phyloP scores from a whole-genome alignment of 2,329 filamentous ascomycete genomes.

The Fusarium sp. region DNA sequence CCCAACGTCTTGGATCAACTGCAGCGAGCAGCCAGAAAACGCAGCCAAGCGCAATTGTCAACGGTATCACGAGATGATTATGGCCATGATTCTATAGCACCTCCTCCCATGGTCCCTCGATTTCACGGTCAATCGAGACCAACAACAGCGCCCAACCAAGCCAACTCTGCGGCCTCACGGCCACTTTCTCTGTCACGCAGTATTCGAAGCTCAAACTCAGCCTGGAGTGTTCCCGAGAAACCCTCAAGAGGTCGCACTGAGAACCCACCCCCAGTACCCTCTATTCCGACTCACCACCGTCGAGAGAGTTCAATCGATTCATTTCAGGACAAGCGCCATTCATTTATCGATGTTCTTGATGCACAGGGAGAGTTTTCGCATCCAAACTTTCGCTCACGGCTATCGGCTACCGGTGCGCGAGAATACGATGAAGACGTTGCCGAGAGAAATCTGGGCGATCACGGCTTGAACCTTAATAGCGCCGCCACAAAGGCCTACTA shows the following conservation, averaged over 20 bases:
- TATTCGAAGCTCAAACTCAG: constrained; percentile 35
- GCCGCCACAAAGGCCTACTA: constrained; percentile 53
- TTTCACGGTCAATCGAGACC: constrained; percentile 33
- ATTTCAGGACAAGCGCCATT: constrained; percentile 15
- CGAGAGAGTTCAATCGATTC: constrained; percentile 38
- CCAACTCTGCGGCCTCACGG: constrained; percentile 9
- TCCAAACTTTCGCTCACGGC: constrained; percentile 59
- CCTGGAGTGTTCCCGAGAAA: constrained; percentile 28
- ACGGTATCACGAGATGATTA: constrained; percentile 4
- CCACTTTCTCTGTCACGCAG: constrained; percentile 35
- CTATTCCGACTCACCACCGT: constrained; percentile 37
- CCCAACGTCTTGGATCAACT: constrained; percentile 43
- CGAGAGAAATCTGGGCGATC: constrained; percentile 65
- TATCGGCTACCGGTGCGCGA: constrained; percentile 62
- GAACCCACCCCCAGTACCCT: constrained; percentile 37
- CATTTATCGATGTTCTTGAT: constrained; percentile 65
- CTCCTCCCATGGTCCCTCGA: constrained; percentile 33
- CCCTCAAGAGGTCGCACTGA: constrained; percentile 22
- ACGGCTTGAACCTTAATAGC: constrained; percentile 49
- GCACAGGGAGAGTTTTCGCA: constrained; percentile 64
- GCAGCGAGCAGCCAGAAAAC: constrained; percentile 43
- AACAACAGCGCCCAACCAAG: constrained; percentile 38
- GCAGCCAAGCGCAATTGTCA: constrained; percentile 40
- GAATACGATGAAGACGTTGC: constrained; percentile 74
- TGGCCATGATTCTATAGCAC: constrained; percentile 15